These are phyloP conservation scores for Cladophialophora immunda DNA, from an alignment of 2,329 filamentous ascomycete genomes.

Conservation along the genomic window DNA sequence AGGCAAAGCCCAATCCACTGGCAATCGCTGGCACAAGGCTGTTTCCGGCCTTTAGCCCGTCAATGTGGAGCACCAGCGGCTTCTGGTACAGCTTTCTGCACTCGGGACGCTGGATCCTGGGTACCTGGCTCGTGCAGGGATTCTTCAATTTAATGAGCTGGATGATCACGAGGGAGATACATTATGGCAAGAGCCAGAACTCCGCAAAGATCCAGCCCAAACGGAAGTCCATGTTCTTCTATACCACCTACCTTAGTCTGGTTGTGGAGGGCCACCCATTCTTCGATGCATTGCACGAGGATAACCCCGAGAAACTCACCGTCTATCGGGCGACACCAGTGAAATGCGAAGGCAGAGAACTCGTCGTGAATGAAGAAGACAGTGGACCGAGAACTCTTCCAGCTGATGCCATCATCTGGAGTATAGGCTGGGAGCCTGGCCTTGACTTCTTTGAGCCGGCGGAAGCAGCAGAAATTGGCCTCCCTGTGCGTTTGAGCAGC, in stretches of 20 bases:
- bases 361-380: conserved; percentile 14
- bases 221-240: conserved; percentile 7
- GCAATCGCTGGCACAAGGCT: conserved; percentile 16
- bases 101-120: conserved; percentile 9
- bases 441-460: conserved; percentile 7
- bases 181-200: conserved; percentile 20
- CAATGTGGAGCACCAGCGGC: conserved; percentile 11
- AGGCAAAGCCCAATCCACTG: conserved; percentile 3
- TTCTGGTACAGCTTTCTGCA: conserved; percentile 20
- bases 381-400: not conserved
- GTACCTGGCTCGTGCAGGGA: not conserved
- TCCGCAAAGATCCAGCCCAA: conserved; percentile 10
- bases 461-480: conserved; percentile 8
- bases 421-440: conserved; percentile 12
- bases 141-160: conserved; percentile 18
- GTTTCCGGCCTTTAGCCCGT: conserved; percentile 15
- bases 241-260: conserved; percentile 11
- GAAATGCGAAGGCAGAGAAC: conserved; percentile 7
- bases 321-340: conserved; percentile 22
- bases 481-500: conserved; percentile 4
- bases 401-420: conserved; percentile 16
- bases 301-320: conserved; percentile 19
- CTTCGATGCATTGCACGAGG: conserved; percentile 17
- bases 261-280: conserved; percentile 11
- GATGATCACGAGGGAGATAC: conserved; percentile 4